Evolutionary conservation across 2,329 filamentous ascomycete genomes (phyloP).

Genomic region (Pseudogymnoascus sp.): DNA sequence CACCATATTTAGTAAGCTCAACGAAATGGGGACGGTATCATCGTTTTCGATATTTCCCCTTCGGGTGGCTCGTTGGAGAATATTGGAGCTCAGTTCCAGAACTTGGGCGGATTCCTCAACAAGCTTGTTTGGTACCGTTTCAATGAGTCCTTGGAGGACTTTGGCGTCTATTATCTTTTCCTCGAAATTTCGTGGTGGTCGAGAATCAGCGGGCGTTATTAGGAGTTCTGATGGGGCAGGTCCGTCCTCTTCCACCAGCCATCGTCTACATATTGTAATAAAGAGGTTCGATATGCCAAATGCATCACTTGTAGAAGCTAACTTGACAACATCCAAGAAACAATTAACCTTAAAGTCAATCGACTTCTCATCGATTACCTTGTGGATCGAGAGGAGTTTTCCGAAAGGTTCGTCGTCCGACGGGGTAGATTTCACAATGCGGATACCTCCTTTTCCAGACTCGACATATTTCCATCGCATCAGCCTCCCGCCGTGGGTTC

Average conservation of each 20-base stretch:
- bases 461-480: conserved; percentile 47
- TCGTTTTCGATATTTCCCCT: conserved; percentile 36
- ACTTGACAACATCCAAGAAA: conserved; percentile 44
- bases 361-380: conserved; percentile 29
- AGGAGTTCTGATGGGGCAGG: conserved; percentile 20
- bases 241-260: conserved; percentile 37
- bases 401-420: conserved; percentile 10
- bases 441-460: conserved; percentile 41
- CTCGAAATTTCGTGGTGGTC: conserved; percentile 33
- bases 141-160: conserved; percentile 59
- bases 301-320: conserved; percentile 25
- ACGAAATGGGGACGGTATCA: conserved; percentile 44
- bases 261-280: conserved; percentile 49
- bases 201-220: neutral
- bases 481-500: conserved; percentile 31
- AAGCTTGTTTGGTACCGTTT: conserved; percentile 54
- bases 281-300: conserved; percentile 53
- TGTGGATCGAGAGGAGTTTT: neutral
- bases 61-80: conserved; percentile 36
- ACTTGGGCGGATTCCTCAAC: conserved; percentile 58
- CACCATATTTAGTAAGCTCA: conserved; percentile 56
- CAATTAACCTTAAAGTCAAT: conserved; percentile 39
- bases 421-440: conserved; percentile 35
- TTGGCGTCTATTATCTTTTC: conserved; percentile 50
- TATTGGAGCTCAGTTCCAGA: conserved; percentile 54